Evolutionary conservation across 2,329 filamentous ascomycete species (phyloP).

Genomic region (Aphanocladium album): DNA sequence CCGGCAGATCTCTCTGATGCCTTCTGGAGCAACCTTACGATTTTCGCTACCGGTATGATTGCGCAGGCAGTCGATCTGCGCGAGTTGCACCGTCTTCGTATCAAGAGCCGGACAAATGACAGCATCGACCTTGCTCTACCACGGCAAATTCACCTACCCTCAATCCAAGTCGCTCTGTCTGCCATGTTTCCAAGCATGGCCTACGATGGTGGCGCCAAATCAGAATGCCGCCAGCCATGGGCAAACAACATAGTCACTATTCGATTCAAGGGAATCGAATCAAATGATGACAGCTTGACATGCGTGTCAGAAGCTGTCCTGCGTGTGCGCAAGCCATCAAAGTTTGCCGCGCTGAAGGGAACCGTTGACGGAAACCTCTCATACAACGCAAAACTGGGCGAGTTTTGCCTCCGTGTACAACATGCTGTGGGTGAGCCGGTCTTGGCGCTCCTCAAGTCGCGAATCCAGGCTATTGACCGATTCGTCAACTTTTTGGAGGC

Average conservation of each 20-base stretch:
- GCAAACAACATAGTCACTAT: constrained; percentile 55
- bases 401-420: constrained; percentile 58
- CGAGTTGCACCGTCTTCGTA: constrained; percentile 40
- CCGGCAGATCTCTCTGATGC: constrained; percentile 40
- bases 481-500: constrained; percentile 66
- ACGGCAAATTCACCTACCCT: constrained; percentile 41
- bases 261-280: constrained; percentile 46
- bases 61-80: constrained; percentile 45
- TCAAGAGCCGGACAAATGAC: constrained; percentile 34
- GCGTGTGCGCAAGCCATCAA: constrained; percentile 46
- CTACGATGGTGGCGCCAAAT: constrained; percentile 19
- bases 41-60: constrained; percentile 48
- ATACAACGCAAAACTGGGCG: constrained; percentile 54
- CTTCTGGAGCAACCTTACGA: constrained; percentile 49
- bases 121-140: constrained; percentile 35
- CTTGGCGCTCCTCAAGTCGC: constrained; percentile 52
- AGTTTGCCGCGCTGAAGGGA: constrained; percentile 50
- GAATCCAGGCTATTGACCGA: constrained; percentile 63
- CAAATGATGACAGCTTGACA: constrained; percentile 23
- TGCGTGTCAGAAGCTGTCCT: constrained; percentile 51
- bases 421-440: constrained; percentile 55
- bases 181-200: constrained; percentile 37
- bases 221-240: constrained; percentile 40
- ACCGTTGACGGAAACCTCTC: constrained; percentile 57
- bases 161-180: constrained; percentile 44